These are phyloP conservation scores for Aspergillus melleus DNA, from an alignment of 2,329 filamentous ascomycete species.

Conservation along the genomic window DNA sequence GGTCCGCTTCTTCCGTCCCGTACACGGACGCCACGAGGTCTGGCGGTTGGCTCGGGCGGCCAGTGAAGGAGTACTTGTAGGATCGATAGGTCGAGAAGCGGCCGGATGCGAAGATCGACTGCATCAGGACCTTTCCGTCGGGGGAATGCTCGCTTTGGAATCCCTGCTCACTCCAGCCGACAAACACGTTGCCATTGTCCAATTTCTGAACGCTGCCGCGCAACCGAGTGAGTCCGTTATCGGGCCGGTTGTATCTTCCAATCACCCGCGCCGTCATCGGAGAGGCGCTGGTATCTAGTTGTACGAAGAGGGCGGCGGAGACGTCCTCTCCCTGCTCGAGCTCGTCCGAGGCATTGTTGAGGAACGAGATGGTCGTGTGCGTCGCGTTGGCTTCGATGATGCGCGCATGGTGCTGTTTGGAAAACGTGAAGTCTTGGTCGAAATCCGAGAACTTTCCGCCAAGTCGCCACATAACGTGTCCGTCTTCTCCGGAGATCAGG, in stretches of 20 bases:
- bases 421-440: conserved; percentile 35
- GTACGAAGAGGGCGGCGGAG: conserved; percentile 33
- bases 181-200: conserved; percentile 38
- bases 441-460: conserved; percentile 37
- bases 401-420: conserved; percentile 40
- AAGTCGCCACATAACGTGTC: conserved; percentile 41
- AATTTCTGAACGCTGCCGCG: conserved; percentile 39
- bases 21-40: conserved; percentile 35
- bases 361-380: conserved; percentile 32
- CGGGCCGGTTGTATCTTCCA: conserved; percentile 35
- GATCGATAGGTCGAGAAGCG: conserved; percentile 43
- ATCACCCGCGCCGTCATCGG: conserved; percentile 32
- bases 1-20: conserved; percentile 22
- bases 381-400: conserved; percentile 32
- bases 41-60: conserved; percentile 33
- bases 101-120: conserved; percentile 34
- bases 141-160: conserved; percentile 38
- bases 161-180: conserved; percentile 39
- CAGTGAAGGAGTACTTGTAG: conserved; percentile 40
- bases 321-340: conserved; percentile 25
- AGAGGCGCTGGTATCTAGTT: conserved; percentile 28
- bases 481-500: conserved; percentile 38
- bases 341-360: conserved; percentile 39
- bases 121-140: conserved; percentile 37
- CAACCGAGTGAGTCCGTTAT: conserved; percentile 33